Percentiles rank a stretch among this genome's conserved stretches.
These are phyloP conservation scores for Lathyrus tuberosus DNA, from an alignment of 306 rosid genomes.

Conservation along the genomic window DNA sequence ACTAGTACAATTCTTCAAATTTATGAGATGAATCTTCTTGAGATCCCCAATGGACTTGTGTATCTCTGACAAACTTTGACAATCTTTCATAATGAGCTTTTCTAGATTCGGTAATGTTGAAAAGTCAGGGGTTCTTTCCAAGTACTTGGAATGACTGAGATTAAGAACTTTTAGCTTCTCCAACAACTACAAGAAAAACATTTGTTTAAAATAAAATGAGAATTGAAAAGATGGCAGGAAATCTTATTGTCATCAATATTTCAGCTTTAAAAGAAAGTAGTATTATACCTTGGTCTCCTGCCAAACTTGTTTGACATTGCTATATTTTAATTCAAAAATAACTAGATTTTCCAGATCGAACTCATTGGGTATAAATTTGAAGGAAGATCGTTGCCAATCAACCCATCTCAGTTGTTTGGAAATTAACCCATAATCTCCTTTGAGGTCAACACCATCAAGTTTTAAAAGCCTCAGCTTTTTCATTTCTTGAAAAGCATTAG, in stretches of 20 bases:
- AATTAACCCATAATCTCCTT: slow-evolving; percentile 38
- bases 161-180: slow-evolving; percentile 41
- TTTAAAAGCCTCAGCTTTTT: slow-evolving; percentile 47
- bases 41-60: slow-evolving; percentile 46
- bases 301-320: slow-evolving; percentile 44
- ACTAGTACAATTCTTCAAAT: slow-evolving; percentile 14
- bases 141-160: slow-evolving; percentile 34
- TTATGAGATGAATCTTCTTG: neutral
- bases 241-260: neutral
- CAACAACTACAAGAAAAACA: slow-evolving; percentile 13
- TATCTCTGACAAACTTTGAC: slow-evolving; percentile 29
- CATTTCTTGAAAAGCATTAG: slow-evolving; percentile 49
- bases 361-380: slow-evolving; percentile 33
- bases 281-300: slow-evolving; percentile 39
- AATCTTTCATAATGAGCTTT: slow-evolving; percentile 30
- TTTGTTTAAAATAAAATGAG: neutral
- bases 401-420: slow-evolving; percentile 45
- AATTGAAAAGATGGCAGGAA: neutral
- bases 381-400: slow-evolving; percentile 46
- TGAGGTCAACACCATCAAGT: slow-evolving; percentile 36
- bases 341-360: slow-evolving; percentile 30
- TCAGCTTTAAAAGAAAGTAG: neutral
- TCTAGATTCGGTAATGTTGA: slow-evolving; percentile 44
- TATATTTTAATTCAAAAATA: slow-evolving; percentile 40
- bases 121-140: slow-evolving; percentile 42